Percentiles rank a stretch among this genome's conserved stretches.
These are phyloP conservation scores for Elaeis oleifera DNA, from an alignment of 202 grass and related monocot genomes.

Conservation along the genomic window DNA sequence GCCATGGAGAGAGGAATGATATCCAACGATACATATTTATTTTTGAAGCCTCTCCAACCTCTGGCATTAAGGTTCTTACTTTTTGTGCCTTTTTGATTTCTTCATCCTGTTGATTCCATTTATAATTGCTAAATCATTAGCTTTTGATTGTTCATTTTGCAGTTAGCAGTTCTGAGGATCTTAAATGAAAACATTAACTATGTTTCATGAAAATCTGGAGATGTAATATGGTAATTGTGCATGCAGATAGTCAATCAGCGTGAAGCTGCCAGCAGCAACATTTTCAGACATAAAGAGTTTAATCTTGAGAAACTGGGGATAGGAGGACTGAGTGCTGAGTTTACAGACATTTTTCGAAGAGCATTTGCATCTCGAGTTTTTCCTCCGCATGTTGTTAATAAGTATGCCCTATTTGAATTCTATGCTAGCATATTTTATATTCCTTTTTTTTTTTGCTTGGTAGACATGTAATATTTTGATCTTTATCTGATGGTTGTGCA, in stretches of 20 bases:
- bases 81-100: too few species aligned
- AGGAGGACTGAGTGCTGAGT: conserved; percentile 85
- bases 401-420: conserved; percentile 16
- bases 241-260: conserved; percentile 83
- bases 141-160: too few species aligned
- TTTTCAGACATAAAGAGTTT: conserved; percentile 98
- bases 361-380: conserved; percentile 98
- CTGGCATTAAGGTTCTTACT: conserved; percentile 82
- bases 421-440: not conserved
- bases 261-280: conserved; percentile 91
- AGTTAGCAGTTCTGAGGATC: too few species aligned
- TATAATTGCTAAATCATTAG: too few species aligned
- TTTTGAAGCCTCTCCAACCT: conserved; percentile 88
- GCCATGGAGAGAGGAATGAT: conserved; percentile 77
- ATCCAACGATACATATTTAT: conserved; percentile 77
- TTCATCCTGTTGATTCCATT: too few species aligned
- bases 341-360: conserved; percentile 93
- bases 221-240: conserved; percentile 9
- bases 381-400: conserved; percentile 72
- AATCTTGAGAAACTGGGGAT: conserved; percentile 94
- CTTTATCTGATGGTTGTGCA: conserved; percentile 23
- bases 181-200: too few species aligned
- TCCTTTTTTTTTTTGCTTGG: not conserved
- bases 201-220: not conserved
- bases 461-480: conserved; percentile 3